Evolutionary conservation across 2,329 filamentous ascomycete genomes (phyloP).

Genomic region (Pseudopyricularia cyperi): DNA sequence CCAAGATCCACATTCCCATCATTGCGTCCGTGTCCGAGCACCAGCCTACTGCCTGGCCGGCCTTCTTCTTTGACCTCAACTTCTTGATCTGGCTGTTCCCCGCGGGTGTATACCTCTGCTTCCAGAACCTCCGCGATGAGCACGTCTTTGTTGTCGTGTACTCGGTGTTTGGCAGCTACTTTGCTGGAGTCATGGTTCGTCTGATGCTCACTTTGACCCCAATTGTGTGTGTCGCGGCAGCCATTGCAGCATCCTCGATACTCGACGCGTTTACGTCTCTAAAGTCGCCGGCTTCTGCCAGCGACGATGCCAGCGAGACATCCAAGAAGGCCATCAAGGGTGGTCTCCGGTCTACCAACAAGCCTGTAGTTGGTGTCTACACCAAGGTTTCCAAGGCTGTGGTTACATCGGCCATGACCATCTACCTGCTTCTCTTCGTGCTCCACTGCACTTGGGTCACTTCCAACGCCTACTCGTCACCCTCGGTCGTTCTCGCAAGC

Average conservation of each 20-base stretch:
- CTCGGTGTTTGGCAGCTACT: conserved; percentile 92
- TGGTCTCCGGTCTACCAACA: conserved; percentile 56
- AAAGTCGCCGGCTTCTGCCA: conserved; percentile 44
- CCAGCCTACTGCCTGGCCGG: conserved; percentile 96
- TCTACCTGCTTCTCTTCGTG: conserved; percentile 87
- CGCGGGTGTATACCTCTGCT: conserved; percentile 95
- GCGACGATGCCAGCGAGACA: conserved; percentile 27
- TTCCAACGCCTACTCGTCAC: conserved; percentile 96
- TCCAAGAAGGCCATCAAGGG: conserved; percentile 34
- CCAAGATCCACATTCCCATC: conserved; percentile 98
- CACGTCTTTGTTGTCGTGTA: conserved; percentile 98
- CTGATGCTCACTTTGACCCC: conserved; percentile 96
- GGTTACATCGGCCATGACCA: conserved; percentile 57
- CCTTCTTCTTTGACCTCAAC: conserved; percentile 98
- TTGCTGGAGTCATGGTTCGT: conserved; percentile 98
- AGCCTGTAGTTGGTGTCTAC: conserved; percentile 74
- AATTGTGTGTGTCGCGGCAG: conserved; percentile 88
- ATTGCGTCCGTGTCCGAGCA: conserved; percentile 99
- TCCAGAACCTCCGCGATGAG: conserved; percentile 85
- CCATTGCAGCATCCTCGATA: conserved; percentile 75
- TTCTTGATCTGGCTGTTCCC: conserved; percentile 99
- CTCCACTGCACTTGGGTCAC: conserved; percentile 99
- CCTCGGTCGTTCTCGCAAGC: conserved; percentile 90
- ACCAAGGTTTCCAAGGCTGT: conserved; percentile 63
- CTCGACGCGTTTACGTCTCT: conserved; percentile 72